phyloP scores from a whole-genome alignment of 176 grass and related monocot species.

The Carex parvula region DNA sequence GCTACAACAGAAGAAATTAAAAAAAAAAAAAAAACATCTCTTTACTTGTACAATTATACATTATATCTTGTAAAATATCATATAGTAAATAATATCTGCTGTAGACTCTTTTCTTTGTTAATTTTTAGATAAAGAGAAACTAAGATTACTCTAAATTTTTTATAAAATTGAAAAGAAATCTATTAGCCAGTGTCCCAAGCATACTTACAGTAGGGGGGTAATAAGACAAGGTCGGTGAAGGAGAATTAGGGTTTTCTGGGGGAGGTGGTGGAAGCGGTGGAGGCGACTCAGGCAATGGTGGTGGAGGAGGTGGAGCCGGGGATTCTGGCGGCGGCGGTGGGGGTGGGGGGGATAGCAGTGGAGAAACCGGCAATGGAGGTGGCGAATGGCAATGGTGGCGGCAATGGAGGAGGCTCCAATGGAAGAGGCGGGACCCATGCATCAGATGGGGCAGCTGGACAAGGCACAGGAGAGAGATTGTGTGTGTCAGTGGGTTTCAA shows the following conservation, averaged over 20 bases:
- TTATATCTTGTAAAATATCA: not conserved
- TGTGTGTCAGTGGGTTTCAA: not conserved
- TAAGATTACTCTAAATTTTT: not conserved
- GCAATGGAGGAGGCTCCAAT: constrained; percentile 14
- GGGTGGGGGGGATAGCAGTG: constrained; percentile 1
- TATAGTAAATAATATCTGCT: not conserved
- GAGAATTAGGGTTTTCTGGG: constrained; percentile 9
- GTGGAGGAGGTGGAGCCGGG: constrained; percentile 19
- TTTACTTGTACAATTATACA: constrained; percentile 17
- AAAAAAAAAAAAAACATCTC: not conserved
- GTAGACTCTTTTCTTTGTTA: not conserved
- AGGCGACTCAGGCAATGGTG: constrained; percentile 26
- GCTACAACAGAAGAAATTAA: not conserved
- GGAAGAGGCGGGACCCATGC: constrained; percentile 15
- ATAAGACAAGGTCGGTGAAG: not conserved
- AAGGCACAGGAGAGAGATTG: not conserved
- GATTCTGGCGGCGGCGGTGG: not conserved
- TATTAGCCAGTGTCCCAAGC: not conserved
- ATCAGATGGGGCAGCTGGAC: not conserved
- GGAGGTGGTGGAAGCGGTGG: constrained; percentile 21
- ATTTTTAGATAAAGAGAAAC: not conserved
- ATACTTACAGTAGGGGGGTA: constrained; percentile 22
- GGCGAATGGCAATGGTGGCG: constrained; percentile 11
- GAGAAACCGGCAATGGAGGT: constrained; percentile 11
- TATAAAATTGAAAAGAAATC: constrained; percentile 12